phyloP scores from a whole-genome alignment of 2,329 filamentous ascomycete species.

The Penicillium sp. region DNA sequence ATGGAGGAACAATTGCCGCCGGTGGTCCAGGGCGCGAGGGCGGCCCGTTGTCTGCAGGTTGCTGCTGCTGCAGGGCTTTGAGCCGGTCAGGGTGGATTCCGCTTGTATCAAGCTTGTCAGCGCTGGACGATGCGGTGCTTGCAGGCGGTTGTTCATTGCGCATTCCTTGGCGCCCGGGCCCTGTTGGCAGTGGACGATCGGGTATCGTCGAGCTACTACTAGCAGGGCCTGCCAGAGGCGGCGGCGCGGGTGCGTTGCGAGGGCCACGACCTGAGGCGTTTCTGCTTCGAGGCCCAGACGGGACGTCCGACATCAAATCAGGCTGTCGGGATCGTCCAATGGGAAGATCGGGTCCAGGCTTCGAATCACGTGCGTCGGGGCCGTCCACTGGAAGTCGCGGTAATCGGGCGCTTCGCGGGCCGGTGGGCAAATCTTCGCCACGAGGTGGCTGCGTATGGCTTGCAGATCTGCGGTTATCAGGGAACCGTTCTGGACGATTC shows the following conservation, averaged over 20 bases:
- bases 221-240: slow-evolving; percentile 22
- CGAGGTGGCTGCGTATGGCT: slow-evolving; percentile 33
- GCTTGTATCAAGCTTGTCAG: slow-evolving; percentile 42
- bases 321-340: slow-evolving; percentile 53
- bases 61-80: slow-evolving; percentile 48
- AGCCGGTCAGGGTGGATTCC: slow-evolving; percentile 62
- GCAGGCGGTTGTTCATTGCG: slow-evolving; percentile 40
- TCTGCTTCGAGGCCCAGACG: slow-evolving; percentile 59
- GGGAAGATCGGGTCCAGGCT: slow-evolving; percentile 46
- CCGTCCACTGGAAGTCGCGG: slow-evolving; percentile 31
- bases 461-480: slow-evolving; percentile 41
- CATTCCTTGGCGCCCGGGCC: slow-evolving; percentile 45
- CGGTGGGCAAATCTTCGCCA: slow-evolving; percentile 57
- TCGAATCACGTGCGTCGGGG: slow-evolving; percentile 44
- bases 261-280: slow-evolving; percentile 42
- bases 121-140: slow-evolving; percentile 38
- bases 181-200: slow-evolving; percentile 51
- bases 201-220: slow-evolving; percentile 30
- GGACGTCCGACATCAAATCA: slow-evolving; percentile 49
- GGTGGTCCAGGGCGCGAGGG: slow-evolving; percentile 29
- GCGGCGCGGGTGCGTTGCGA: slow-evolving; percentile 43
- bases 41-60: slow-evolving; percentile 29
- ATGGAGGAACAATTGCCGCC: slow-evolving; percentile 40
- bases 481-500: slow-evolving; percentile 43
- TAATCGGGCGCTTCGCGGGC: slow-evolving; percentile 54